A percentile compares a stretch with the other conserved stretches of the same genome.
phyloP scores from a whole-genome alignment of 208 protist species.

The Trypanosoma boissoni region DNA sequence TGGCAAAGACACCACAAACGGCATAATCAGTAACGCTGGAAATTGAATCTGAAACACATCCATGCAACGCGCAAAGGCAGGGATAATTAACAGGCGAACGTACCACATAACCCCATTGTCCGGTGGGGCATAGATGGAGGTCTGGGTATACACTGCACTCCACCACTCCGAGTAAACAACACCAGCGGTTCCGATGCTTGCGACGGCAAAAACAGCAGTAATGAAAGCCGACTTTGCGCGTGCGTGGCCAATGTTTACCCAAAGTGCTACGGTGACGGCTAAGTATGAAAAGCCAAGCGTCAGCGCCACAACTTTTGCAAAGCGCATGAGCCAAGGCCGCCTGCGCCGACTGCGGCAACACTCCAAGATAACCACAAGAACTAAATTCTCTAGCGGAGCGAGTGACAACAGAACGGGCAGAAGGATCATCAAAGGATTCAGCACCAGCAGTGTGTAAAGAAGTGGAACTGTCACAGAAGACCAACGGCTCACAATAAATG shows the following conservation, averaged over 20 bases:
- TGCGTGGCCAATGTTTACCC: conserved; percentile 46
- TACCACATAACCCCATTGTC: conserved; percentile 77
- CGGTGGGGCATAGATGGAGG: conserved; percentile 65
- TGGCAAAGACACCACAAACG: conserved; percentile 28
- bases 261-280: conserved; percentile 47
- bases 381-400: conserved; percentile 46
- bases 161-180: conserved; percentile 11
- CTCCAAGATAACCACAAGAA: conserved; percentile 41
- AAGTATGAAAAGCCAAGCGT: conserved; percentile 49
- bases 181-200: conserved; percentile 7
- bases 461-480: conserved; percentile 36
- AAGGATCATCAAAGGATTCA: conserved; percentile 59
- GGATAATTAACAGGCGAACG: conserved; percentile 64
- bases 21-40: conserved; percentile 39
- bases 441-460: conserved; percentile 58
- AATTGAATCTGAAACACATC: conserved; percentile 55
- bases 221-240: conserved; percentile 17
- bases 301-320: conserved; percentile 28
- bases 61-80: conserved; percentile 47
- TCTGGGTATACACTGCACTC: conserved; percentile 9
- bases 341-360: conserved; percentile 23
- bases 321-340: conserved; percentile 3
- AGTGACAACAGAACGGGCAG: conserved; percentile 53
- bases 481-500: conserved; percentile 44
- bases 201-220: conserved; percentile 5